Conservation (phyloP, 2,329 filamentous ascomycete species). For the Xylaria sp. region DNA sequence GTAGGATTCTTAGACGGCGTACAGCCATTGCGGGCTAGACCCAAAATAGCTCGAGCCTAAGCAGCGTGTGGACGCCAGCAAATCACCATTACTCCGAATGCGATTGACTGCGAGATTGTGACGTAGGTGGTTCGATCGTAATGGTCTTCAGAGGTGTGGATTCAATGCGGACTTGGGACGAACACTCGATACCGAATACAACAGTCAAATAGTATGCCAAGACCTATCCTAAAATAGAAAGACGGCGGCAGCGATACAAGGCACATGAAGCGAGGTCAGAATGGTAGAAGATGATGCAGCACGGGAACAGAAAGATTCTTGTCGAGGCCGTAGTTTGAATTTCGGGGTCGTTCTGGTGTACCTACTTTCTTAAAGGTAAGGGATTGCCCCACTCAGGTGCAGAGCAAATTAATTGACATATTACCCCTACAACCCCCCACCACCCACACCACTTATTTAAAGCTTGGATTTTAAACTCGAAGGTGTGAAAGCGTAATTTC, state of each 20-base stretch:
- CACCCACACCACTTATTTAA: too few species aligned
- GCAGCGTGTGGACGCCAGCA: slow-evolving; percentile 4
- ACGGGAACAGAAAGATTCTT: neutral
- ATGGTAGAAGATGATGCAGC: neutral
- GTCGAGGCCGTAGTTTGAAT: neutral
- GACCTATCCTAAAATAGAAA: neutral
- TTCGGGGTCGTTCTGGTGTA: neutral
- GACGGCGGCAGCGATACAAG: neutral
- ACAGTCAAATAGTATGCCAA: neutral
- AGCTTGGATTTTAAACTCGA: too few species aligned
- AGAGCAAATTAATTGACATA: too few species aligned
- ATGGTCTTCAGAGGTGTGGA: neutral
- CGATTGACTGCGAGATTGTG: slow-evolving; percentile 5
- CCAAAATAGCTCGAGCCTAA: slow-evolving; percentile 13
- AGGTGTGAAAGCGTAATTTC: too few species aligned
- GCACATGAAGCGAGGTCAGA: neutral
- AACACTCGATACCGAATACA: neutral
- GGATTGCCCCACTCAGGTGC: neutral
- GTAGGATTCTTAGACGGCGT: slow-evolving; percentile 47
- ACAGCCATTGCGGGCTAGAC: slow-evolving; percentile 43
- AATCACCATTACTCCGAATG: slow-evolving; percentile 31
- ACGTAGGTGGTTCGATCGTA: slow-evolving; percentile 19
- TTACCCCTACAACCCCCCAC: too few species aligned
- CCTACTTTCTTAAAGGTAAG: neutral
- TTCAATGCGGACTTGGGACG: slow-evolving; percentile 10